Conservation (phyloP, 306 rosid species). For the Trifolium subterraneum region DNA sequence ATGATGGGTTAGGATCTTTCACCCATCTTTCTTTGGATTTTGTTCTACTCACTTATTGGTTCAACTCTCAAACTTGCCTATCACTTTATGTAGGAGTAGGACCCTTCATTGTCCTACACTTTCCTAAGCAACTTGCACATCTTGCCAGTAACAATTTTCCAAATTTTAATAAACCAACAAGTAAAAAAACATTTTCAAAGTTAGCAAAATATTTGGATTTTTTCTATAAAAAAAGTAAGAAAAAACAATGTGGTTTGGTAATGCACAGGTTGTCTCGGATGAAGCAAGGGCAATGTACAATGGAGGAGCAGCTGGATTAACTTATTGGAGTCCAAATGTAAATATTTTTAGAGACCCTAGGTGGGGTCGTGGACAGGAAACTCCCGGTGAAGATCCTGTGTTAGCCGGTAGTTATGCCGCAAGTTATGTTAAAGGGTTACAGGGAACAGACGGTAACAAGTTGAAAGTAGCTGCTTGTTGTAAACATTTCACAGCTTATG, state of each 20-base stretch:
- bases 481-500: constrained; percentile 89
- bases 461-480: constrained; percentile 94
- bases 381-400: constrained; percentile 96
- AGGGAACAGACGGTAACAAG: constrained; percentile 68
- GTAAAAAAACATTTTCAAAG: constrained; percentile 1
- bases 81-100: not conserved
- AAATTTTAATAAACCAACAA: not conserved
- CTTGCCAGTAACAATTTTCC: constrained; percentile 16
- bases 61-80: constrained; percentile 40
- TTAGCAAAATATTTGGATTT: not conserved
- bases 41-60: constrained; percentile 22
- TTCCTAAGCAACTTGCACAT: constrained; percentile 42
- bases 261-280: constrained; percentile 79
- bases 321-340: constrained; percentile 94
- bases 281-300: constrained; percentile 98
- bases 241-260: not conserved
- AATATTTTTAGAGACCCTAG: constrained; percentile 87
- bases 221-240: too few relatives aligned
- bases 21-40: not conserved
- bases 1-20: not conserved
- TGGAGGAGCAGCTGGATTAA: constrained; percentile 79
- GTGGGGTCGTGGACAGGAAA: constrained; percentile 98
- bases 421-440: constrained; percentile 73
- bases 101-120: not conserved
- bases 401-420: constrained; percentile 80